Base-by-base conservation (phyloP, 257 asterid genomes). In the Solanum pinnatisectum region DNA sequence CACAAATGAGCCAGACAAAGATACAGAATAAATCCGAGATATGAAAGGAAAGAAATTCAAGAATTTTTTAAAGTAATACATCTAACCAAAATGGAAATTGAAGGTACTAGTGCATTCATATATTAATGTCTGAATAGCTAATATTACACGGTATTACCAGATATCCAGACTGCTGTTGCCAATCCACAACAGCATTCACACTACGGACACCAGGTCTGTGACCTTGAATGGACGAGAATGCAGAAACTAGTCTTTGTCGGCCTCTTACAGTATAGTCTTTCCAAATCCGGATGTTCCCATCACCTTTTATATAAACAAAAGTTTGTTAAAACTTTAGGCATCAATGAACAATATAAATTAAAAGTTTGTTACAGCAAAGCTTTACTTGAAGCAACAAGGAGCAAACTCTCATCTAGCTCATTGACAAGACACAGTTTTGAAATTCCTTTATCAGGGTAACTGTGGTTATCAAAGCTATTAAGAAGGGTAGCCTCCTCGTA, bases 141-240 rank as follows among this genome's bases (percentile, higher is more conserved):
- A 82, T 82, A 49, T 49, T 82, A 49, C 39, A 81, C 40, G 22
- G 63, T 16, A 46, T 81, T 91, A 89, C 93, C 93, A 92, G 90
- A 93, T 92, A 93, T 79, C 99, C 98, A 81, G 99, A 97, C 92
- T 94, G 99, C 93, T 97, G 99, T 91, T 97, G 99, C 99, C 99
- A 97, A 92, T 97, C 99, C 76, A 97, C 98, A 89, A 97, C 98
- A 90, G 99, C 98, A 33, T 95, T 96, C 91, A 93, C 93, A 91
- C 96, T 91, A 85, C 95, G 98, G 84, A 93, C 95, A 77, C 98
- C 98, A 89, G 97, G 96, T 91, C 93, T 93, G 87, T 92, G 98
- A 84, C 97, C 98, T 89, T 94, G 99, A 91, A 95, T 93, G 44
- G 99, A 95, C 76, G 97, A 90, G 90, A 97, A 96, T 68, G 97